Conservation (phyloP, 148 eudicot genomes). For the Camellia lanceoleosa region DNA sequence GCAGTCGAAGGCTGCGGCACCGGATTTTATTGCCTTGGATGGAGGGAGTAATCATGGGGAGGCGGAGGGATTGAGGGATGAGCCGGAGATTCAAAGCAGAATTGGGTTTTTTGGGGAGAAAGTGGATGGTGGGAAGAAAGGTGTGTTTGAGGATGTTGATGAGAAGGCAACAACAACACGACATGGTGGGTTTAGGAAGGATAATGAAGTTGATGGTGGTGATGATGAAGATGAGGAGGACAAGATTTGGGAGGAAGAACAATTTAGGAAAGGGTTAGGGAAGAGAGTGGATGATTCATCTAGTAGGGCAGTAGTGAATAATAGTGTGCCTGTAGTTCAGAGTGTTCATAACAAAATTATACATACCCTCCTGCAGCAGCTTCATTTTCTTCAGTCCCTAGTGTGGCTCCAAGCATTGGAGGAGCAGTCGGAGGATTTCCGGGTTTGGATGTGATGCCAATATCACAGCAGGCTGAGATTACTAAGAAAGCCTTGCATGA, state of each 20-base stretch:
- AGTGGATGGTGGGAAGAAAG: slow-evolving; percentile 45
- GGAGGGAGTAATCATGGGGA: slow-evolving; percentile 89
- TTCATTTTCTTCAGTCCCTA: slow-evolving; percentile 32
- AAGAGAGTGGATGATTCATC: slow-evolving; percentile 80
- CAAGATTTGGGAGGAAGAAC: slow-evolving; percentile 92
- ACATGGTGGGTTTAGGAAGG: slow-evolving; percentile 10
- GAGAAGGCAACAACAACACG: slow-evolving; percentile 22
- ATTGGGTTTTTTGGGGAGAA: slow-evolving; percentile 73
- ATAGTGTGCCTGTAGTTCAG: slow-evolving; percentile 36
- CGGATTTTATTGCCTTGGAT: slow-evolving; percentile 80
- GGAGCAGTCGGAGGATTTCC: slow-evolving; percentile 47
- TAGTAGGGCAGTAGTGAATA: slow-evolving; percentile 30
- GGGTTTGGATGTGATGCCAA: slow-evolving; percentile 50
- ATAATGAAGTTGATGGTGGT: slow-evolving; percentile 28
- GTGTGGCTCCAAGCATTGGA: slow-evolving; percentile 43
- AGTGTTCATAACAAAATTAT: slow-evolving; percentile 37
- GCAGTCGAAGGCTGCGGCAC: slow-evolving; percentile 64
- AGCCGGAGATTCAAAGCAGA: slow-evolving; percentile 80
- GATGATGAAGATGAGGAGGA: slow-evolving; percentile 91
- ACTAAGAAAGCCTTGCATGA: slow-evolving; percentile 78
- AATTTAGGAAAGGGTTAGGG: slow-evolving; percentile 85
- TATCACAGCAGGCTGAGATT: slow-evolving; percentile 76
- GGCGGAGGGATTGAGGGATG: slow-evolving; percentile 92
- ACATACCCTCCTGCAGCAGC: slow-evolving; percentile 23
- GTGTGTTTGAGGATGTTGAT: slow-evolving; percentile 74